Evolutionary conservation across 805 yeast species (phyloP), one percentile per base, ranked within the genome.

Genomic region (Metschnikowia colocasiae): DNA sequence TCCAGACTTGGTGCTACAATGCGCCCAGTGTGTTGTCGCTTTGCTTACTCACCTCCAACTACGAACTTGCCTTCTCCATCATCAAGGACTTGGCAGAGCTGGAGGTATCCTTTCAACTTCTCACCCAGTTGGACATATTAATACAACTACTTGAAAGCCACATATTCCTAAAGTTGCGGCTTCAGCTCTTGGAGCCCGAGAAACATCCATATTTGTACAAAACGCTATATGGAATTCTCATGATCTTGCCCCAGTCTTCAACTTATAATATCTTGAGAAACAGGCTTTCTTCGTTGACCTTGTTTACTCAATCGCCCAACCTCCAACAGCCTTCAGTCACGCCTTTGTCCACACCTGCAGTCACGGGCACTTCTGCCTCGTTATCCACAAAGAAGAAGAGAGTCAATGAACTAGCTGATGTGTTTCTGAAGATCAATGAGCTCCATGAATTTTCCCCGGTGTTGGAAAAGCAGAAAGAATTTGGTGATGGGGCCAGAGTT

Each of bases 91-190:
- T 91, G 54, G 91, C 88, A 1, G 87, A 88, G 49, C 80, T 81
- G 67, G 97, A 94, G 55, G 80, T 89, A 12, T 81, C 86, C 0
- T 83, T 90, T 33, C 85, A 82, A 50, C 76, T 88, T 32, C 74
- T 94, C 44, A 82, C 94, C 0, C 98, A 94, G 59, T 73, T 94
- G 43, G 99, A 94, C 67, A 79, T 90, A 25, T 71, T 94, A 34
- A 95, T 94, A 6, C 98, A 94, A 63, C 68, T 92, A 25, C 71
- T 94, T 13, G 99, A 94, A 64, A 85, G 95, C 2, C 98, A 97
- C 1, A 91, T 90, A 1, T 91, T 94, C 64, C 84, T 95, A 16
- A 82, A 86, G 57, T 74, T 91, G 53, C 78, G 99, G 49, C 70
- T 94, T 46, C 97, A 92, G 64, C 70, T 94, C n/a, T 69, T 94